phyloP scores from a whole-genome alignment of 1,284 basidiomycete species.

The Ganoderma lingzhi region DNA sequence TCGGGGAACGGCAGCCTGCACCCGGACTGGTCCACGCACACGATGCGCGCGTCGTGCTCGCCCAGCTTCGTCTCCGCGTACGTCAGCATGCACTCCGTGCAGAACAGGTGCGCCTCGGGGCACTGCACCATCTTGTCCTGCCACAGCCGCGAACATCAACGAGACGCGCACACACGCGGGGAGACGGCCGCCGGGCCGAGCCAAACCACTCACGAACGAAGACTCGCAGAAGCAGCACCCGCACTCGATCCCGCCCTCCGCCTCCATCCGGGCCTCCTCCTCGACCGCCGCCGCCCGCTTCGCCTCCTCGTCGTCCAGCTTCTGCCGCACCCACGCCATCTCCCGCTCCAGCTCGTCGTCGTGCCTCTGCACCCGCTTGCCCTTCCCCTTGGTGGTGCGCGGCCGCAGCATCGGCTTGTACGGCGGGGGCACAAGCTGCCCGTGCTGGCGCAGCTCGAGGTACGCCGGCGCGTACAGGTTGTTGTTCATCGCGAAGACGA shows the following conservation, averaged over 20 bases:
- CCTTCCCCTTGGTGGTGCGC: conserved; percentile 54
- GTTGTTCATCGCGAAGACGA: conserved; percentile 47
- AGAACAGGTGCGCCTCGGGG: conserved; percentile 72
- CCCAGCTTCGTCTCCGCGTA: conserved; percentile 47
- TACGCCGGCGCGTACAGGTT: conserved; percentile 68
- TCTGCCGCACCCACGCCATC: conserved; percentile 51
- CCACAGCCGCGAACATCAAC: neutral
- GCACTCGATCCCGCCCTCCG: conserved; percentile 73
- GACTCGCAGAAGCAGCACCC: conserved; percentile 83
- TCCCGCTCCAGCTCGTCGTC: conserved; percentile 50
- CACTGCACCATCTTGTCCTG: conserved; percentile 88
- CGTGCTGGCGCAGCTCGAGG: conserved; percentile 51
- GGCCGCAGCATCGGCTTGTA: conserved; percentile 48
- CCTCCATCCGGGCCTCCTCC: conserved; percentile 38
- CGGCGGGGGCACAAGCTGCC: conserved; percentile 41
- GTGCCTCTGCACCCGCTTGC: conserved; percentile 34
- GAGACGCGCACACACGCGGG: neutral
- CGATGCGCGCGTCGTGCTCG: conserved; percentile 54
- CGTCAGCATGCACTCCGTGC: conserved; percentile 52
- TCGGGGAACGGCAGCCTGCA: conserved; percentile 76
- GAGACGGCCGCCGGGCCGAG: conserved; percentile 1
- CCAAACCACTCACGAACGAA: conserved; percentile 63
- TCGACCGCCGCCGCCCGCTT: conserved; percentile 45
- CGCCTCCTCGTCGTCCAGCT: conserved; percentile 43
- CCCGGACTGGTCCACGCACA: conserved; percentile 84